phyloP scores from a whole-genome alignment of 2,329 filamentous ascomycete genomes.

The Exophiala sideris region DNA sequence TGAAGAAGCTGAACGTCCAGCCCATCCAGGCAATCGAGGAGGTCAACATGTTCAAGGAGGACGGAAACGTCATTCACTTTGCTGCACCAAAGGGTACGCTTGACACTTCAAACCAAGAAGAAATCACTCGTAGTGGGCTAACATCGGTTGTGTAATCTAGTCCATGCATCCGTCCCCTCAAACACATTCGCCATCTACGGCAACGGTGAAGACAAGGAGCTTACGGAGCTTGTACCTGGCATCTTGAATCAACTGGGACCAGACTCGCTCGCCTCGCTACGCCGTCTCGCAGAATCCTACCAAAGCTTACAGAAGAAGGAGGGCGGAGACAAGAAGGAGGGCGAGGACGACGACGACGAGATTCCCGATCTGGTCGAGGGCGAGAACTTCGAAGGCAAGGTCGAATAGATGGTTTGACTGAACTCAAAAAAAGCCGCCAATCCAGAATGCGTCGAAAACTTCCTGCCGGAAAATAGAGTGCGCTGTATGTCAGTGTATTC shows the following conservation, averaged over 20 bases:
- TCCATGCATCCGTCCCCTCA: conserved; percentile 92
- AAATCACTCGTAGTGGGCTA: not conserved
- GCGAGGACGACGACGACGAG: conserved; percentile 74
- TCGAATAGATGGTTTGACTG: conserved; percentile 63
- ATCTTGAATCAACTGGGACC: conserved; percentile 99
- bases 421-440: no score
- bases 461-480: no score
- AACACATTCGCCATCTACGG: conserved; percentile 99
- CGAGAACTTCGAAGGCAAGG: conserved; percentile 97
- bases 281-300: conserved; percentile 99
- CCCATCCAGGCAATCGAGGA: conserved; percentile 99
- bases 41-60: conserved; percentile 99
- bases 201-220: conserved; percentile 98
- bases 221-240: conserved; percentile 97
- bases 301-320: conserved; percentile 97
- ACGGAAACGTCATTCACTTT: conserved; percentile 99
- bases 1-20: conserved; percentile 99
- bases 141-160: conserved; percentile 48
- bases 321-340: conserved; percentile 69
- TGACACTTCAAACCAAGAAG: not conserved
- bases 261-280: conserved; percentile 93
- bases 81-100: conserved; percentile 89
- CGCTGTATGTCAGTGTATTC: no score
- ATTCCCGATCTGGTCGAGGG: conserved; percentile 96
- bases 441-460: not conserved